A percentile compares a stretch with the other conserved stretches of the same genome.
phyloP scores from a whole-genome alignment of 257 asterid species.

The Nicotiana tomentosiformis region DNA sequence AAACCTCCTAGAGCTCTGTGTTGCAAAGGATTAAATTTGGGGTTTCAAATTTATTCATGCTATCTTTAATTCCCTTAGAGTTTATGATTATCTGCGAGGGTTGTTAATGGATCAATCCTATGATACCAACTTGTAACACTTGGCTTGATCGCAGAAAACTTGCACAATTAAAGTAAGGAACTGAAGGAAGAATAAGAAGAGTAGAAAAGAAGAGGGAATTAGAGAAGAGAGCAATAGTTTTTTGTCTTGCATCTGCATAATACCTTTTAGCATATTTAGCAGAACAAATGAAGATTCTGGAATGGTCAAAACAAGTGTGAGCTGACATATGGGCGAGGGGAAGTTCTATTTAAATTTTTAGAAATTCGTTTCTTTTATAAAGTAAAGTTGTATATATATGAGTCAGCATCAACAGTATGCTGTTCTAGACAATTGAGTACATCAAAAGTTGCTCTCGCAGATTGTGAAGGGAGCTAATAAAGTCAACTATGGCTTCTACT shows the following conservation, averaged over 20 bases:
- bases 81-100: neutral
- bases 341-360: neutral
- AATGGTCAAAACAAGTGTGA: neutral
- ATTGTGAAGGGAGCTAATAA: neutral
- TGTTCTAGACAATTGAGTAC: neutral
- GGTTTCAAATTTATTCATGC: neutral
- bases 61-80: neutral
- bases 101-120: neutral
- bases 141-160: neutral
- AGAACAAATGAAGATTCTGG: neutral
- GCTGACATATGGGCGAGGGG: neutral
- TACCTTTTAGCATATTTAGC: neutral
- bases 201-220: neutral
- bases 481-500: neutral
- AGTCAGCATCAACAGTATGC: neutral
- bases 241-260: neutral
- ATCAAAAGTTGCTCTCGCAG: neutral
- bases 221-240: no score
- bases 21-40: neutral
- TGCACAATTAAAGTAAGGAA: neutral
- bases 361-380: neutral
- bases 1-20: neutral
- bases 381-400: neutral
- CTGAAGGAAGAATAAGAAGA: neutral
- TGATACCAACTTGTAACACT: neutral